These are phyloP conservation scores for Styphnolobium japonicum DNA, from an alignment of 306 rosid species.

Conservation along the genomic window DNA sequence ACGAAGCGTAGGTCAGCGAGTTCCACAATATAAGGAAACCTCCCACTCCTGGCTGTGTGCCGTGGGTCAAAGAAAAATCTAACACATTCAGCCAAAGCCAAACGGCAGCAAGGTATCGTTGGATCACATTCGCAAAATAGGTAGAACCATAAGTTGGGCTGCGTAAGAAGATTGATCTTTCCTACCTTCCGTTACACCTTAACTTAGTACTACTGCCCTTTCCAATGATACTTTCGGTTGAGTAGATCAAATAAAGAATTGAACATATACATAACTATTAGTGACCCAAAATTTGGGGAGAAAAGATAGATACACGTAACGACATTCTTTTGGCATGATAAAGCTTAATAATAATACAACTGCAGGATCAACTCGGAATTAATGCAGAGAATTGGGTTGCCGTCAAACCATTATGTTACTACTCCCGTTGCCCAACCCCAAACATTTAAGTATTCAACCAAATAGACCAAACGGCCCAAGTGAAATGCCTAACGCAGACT, in stretches of 20 bases:
- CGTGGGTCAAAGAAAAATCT: not conserved
- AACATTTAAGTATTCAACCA: not conserved
- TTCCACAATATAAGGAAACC: constrained; percentile 3
- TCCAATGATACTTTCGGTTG: constrained; percentile 26
- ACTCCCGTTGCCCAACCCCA: not conserved
- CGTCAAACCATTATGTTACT: no score
- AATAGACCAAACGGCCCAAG: not conserved
- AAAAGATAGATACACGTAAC: not conserved
- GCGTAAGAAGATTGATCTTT: constrained; percentile 25
- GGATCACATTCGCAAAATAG: not conserved
- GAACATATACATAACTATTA: not conserved
- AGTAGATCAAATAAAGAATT: not conserved
- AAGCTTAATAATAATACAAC: not conserved
- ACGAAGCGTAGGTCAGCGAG: not conserved
- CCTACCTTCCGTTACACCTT: not conserved
- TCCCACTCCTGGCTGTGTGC: not conserved
- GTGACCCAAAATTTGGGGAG: not conserved
- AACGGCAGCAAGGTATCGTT: not conserved
- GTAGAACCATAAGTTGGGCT: constrained; percentile 6
- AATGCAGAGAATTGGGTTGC: not conserved
- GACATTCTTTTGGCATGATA: not conserved
- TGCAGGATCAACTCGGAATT: not conserved
- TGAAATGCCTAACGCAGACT: not conserved
- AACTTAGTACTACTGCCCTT: not conserved
- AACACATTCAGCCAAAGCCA: not conserved